Evolutionary conservation across 805 yeast genomes (phyloP).

Genomic region (Isabelozyma rhagii): DNA sequence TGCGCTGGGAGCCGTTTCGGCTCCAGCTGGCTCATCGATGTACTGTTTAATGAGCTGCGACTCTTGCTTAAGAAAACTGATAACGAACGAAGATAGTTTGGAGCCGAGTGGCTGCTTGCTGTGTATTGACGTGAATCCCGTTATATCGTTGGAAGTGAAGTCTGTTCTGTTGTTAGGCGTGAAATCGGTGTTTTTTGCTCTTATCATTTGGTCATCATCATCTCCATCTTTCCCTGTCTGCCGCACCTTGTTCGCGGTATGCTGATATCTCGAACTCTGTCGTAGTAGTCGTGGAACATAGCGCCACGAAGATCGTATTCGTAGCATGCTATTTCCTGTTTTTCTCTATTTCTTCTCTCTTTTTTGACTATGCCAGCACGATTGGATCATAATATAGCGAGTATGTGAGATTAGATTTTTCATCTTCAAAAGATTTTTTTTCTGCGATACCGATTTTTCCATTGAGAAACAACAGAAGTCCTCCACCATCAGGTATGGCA

Average conservation of each 20-base stretch:
- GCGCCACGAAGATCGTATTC: not conserved
- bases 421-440: not conserved
- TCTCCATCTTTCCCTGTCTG: not conserved
- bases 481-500: slow-evolving; percentile 24
- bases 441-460: not conserved
- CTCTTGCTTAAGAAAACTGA: slow-evolving; percentile 1
- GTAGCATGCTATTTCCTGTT: not conserved
- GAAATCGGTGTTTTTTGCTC: too few species aligned
- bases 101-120: too few species aligned
- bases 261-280: not conserved
- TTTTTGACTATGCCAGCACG: too few species aligned
- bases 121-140: too few species aligned
- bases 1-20: not conserved
- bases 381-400: too few species aligned
- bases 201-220: too few species aligned
- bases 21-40: not conserved
- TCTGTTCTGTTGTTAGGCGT: too few species aligned
- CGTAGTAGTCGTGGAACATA: not conserved
- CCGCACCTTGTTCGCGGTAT: not conserved
- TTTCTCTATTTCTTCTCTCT: too few species aligned
- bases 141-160: too few species aligned
- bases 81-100: not conserved
- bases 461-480: not conserved
- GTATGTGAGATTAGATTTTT: not conserved
- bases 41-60: not conserved